Evolutionary conservation across 768 basidiomycete genomes (phyloP).

Genomic region (Podaxis sp.): DNA sequence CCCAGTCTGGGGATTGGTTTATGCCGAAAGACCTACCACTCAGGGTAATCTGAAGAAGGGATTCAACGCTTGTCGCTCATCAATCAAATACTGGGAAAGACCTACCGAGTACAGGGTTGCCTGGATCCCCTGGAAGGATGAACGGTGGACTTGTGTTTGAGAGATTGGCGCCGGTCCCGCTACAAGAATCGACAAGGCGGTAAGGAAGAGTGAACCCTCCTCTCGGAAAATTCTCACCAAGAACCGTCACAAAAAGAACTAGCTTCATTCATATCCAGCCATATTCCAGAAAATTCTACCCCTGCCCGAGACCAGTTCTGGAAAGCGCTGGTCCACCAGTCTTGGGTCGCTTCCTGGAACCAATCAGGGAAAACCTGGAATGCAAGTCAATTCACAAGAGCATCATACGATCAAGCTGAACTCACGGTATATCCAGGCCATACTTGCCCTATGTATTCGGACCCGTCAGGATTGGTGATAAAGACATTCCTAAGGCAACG

Average conservation of each 20-base stretch:
- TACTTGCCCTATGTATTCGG: conserved; percentile 69
- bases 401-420: neutral
- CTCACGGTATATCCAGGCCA: conserved; percentile 72
- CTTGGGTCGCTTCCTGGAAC: conserved; percentile 25
- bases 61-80: conserved; percentile 1
- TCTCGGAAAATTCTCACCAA: conserved; percentile 21
- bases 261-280: conserved; percentile 32
- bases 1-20: neutral
- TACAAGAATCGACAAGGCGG: conserved; percentile 18
- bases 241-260: conserved; percentile 32
- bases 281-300: conserved; percentile 28
- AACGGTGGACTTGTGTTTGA: conserved; percentile 52
- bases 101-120: conserved; percentile 38
- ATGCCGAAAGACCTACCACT: conserved; percentile 42
- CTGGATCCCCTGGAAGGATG: conserved; percentile 53
- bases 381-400: neutral
- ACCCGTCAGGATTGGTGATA: conserved; percentile 71
- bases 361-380: conserved; percentile 26
- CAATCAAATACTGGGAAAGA: conserved; percentile 3
- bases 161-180: conserved; percentile 54
- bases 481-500: conserved; percentile 50
- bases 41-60: conserved; percentile 47
- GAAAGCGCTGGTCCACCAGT: conserved; percentile 29
- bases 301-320: conserved; percentile 26
- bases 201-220: neutral